Percentiles rank a stretch among this genome's conserved stretches.
These are phyloP conservation scores for Xylaria telfairii DNA, from an alignment of 495 filamentous ascomycete species.

Conservation along the genomic window DNA sequence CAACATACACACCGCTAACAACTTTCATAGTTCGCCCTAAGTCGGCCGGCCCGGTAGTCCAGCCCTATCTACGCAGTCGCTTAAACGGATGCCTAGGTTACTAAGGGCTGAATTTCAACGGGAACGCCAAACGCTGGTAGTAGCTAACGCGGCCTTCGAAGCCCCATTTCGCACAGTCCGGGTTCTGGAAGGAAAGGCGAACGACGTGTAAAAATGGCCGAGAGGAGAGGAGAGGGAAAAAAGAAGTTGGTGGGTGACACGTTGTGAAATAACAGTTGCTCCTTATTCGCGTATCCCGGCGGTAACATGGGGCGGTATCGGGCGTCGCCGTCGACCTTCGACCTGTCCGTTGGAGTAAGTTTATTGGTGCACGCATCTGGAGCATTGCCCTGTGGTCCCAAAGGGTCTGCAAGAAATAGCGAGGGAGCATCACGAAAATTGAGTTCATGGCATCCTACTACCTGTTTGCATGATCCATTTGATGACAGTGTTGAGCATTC, in stretches of 20 bases:
- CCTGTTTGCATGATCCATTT: background rate
- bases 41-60: constrained; percentile 62
- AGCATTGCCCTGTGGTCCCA: background rate
- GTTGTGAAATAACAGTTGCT: background rate
- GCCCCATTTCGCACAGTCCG: constrained; percentile 42
- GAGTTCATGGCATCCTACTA: background rate
- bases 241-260: background rate
- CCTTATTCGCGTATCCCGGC: background rate
- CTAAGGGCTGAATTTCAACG: constrained; percentile 46
- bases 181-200: constrained; percentile 54
- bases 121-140: constrained; percentile 25
- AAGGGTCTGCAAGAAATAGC: background rate
- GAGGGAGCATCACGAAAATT: background rate
- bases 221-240: constrained; percentile 12
- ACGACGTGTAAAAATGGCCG: constrained; percentile 38
- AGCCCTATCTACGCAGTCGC: constrained; percentile 52
- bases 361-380: background rate
- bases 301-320: background rate
- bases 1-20: constrained; percentile 18
- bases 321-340: background rate
- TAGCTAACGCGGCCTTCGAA: constrained; percentile 40
- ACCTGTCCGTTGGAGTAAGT: background rate
- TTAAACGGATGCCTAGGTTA: constrained; percentile 41
- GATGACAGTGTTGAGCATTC: background rate
- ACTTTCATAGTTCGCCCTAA: constrained; percentile 55